A percentile compares a stretch with the other conserved stretches of the same genome.
Evolutionary conservation across 305 asterid genomes (phyloP).

Genomic region (Ajuga reptans): DNA sequence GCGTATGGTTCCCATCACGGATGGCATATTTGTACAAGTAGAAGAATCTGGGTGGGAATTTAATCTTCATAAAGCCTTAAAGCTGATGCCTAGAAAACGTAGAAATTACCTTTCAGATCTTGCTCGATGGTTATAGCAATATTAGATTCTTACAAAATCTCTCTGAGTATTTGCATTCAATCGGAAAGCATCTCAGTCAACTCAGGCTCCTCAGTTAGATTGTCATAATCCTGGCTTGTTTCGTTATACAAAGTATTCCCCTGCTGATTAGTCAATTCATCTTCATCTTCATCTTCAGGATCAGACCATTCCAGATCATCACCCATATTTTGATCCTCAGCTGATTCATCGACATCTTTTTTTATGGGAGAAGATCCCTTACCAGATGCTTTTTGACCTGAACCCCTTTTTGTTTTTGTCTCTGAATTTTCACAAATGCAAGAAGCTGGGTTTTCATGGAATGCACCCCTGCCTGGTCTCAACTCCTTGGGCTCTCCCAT

Average conservation of each 20-base stretch:
- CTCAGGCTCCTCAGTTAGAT: constrained; percentile 58
- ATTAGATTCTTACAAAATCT: constrained; percentile 5
- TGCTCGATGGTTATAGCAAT: constrained; percentile 5
- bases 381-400: constrained; percentile 27
- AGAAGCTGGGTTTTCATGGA: constrained; percentile 81
- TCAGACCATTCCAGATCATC: constrained; percentile 70
- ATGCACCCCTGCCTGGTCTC: constrained; percentile 84
- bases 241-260: constrained; percentile 35
- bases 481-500: constrained; percentile 91
- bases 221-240: constrained; percentile 45
- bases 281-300: constrained; percentile 80
- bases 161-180: constrained; percentile 19
- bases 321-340: constrained; percentile 35
- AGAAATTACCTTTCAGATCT: constrained; percentile 16
- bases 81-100: constrained; percentile 18
- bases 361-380: constrained; percentile 26
- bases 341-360: constrained; percentile 27
- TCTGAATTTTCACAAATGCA: constrained; percentile 76
- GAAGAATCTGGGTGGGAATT: constrained; percentile 10
- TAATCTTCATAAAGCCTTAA: constrained; percentile 16
- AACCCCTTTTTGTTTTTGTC: constrained; percentile 32
- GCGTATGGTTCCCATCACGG: constrained; percentile 15
- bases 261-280: constrained; percentile 37
- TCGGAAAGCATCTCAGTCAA: constrained; percentile 67
- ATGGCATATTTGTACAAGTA: neutral